phyloP scores from a whole-genome alignment of 495 filamentous ascomycete genomes.

The Podospora bellae-mahoneyi region DNA sequence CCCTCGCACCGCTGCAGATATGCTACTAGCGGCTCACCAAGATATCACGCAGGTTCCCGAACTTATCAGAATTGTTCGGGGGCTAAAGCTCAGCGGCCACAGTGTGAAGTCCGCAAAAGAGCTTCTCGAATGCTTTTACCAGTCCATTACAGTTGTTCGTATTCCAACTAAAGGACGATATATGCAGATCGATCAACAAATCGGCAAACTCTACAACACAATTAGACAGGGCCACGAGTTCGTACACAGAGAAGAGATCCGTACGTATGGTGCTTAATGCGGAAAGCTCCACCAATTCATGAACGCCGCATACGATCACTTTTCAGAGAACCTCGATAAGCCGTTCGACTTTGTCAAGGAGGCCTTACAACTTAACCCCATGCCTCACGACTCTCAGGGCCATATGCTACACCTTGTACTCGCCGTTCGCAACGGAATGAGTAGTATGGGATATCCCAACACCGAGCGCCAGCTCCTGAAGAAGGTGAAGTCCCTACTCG shows the following conservation, averaged over 20 bases:
- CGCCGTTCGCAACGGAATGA: too few relatives aligned
- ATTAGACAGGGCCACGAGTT: conserved; percentile 41
- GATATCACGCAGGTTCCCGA: conserved; percentile 22
- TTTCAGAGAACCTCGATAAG: conserved; percentile 46
- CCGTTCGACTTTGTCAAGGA: conserved; percentile 57
- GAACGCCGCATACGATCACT: conserved; percentile 55
- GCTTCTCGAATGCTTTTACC: conserved; percentile 54
- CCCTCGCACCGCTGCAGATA: conserved; percentile 42
- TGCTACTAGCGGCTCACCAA: conserved; percentile 31
- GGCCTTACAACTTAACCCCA: conserved; percentile 44
- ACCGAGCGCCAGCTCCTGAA: too few relatives aligned
- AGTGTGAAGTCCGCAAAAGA: conserved; percentile 41
- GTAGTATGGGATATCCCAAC: too few relatives aligned
- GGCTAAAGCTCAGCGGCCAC: not conserved
- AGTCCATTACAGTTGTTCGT: conserved; percentile 48
- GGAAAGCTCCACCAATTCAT: conserved; percentile 52
- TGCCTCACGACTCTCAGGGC: conserved; percentile 34
- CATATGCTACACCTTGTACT: too few relatives aligned
- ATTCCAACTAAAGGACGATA: conserved; percentile 50
- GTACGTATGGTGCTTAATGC: conserved; percentile 48
- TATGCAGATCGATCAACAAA: conserved; percentile 49
- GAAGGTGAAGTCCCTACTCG: conserved; percentile 37
- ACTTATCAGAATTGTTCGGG: conserved; percentile 25
- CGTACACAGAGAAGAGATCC: conserved; percentile 39
- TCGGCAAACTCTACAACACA: conserved; percentile 42